Base-by-base conservation (phyloP, 805 yeast genomes). In the Saccharomycodes ludwigii region DNA sequence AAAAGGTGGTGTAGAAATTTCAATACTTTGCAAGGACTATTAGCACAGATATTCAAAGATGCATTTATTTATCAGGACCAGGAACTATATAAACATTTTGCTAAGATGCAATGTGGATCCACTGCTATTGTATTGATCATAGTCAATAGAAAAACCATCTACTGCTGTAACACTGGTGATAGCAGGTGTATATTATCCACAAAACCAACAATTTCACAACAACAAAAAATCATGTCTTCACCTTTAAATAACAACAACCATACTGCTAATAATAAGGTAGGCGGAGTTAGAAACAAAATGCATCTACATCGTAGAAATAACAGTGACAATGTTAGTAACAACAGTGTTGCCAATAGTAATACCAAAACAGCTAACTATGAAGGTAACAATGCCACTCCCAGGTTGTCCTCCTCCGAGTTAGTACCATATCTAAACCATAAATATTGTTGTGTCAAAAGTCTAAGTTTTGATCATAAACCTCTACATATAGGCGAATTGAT, bases 401-500 rank as follows among this genome's bases (percentile, higher is more conserved):
- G 12, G 13, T 10, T 25, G 19, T 15, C 15, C 19, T n/a, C n/a
- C n/a, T n/a, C n/a, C n/a, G n/a, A n/a, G n/a, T n/a, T n/a, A n/a
- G n/a, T n/a, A n/a, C n/a, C n/a, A n/a, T n/a, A n/a, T n/a, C n/a
- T n/a, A n/a, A n/a, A 47, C 5, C n/a, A n/a, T n/a, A n/a, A n/a
- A n/a, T n/a, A n/a, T n/a, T n/a, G n/a, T n/a, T 25, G 28, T 16
- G 59, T 77, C 6, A 79, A 79, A 49, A 66, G 61, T 4, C 42
- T 78, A 40, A 75, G 83, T 6, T 77, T 64, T 47, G 88, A 79
- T 57, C 98, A 88, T 61, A 88, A 88, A 61, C 97, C 98, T 15
- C 80, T 81, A 27, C 85, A 88, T 52, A 93, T 83, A 54, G 96
- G 96, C 32, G 98, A 88, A 56, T 69, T 79, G 53, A 74, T 91